A percentile compares a stretch with the other conserved stretches of the same genome.
phyloP scores from a whole-genome alignment of 1,139 yeast species.

The Protomyces inundatus region DNA sequence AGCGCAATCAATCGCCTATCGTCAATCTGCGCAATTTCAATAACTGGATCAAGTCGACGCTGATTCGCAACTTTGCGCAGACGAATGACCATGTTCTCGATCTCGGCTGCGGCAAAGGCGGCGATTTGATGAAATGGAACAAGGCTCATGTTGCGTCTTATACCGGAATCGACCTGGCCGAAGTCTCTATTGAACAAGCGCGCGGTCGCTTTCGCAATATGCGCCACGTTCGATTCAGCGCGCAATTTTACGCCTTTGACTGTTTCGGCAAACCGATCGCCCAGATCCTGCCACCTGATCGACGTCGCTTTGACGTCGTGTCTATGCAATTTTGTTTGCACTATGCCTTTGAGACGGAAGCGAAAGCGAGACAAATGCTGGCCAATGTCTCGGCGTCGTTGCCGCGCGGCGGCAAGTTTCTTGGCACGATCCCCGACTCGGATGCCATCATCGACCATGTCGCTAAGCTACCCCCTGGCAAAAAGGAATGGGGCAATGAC shows the following conservation, averaged over 20 bases:
- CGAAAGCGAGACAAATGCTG: conserved; percentile 65
- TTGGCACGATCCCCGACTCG: conserved; percentile 92
- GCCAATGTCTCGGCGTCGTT: conserved; percentile 71
- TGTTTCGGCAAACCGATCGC: conserved; percentile 70
- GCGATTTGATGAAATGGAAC: conserved; percentile 87
- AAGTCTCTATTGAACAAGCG: conserved; percentile 81
- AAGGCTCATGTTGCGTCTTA: conserved; percentile 67
- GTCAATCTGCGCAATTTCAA: conserved; percentile 82
- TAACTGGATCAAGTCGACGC: conserved; percentile 80
- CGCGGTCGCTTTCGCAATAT: conserved; percentile 60
- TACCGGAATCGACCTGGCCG: conserved; percentile 88
- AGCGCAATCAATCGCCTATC: conserved; percentile 74
- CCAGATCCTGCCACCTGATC: conserved; percentile 55
- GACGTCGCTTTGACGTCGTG: conserved; percentile 56
- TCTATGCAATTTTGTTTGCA: conserved; percentile 89
- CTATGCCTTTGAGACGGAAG: conserved; percentile 86
- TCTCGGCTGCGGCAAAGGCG: conserved; percentile 97
- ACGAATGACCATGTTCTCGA: conserved; percentile 62
- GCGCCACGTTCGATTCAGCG: conserved; percentile 54
- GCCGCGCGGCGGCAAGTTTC: conserved; percentile 73
- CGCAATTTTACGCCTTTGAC: conserved; percentile 85
- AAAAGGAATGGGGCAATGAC: conserved; percentile 74
- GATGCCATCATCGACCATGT: conserved; percentile 71
- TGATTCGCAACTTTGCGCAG: conserved; percentile 63
- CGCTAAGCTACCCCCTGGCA: conserved; percentile 42